Evolutionary conservation across 2,329 filamentous ascomycete species (phyloP), one percentile per base, ranked within the genome.

Genomic region (Pyricularia sp.): DNA sequence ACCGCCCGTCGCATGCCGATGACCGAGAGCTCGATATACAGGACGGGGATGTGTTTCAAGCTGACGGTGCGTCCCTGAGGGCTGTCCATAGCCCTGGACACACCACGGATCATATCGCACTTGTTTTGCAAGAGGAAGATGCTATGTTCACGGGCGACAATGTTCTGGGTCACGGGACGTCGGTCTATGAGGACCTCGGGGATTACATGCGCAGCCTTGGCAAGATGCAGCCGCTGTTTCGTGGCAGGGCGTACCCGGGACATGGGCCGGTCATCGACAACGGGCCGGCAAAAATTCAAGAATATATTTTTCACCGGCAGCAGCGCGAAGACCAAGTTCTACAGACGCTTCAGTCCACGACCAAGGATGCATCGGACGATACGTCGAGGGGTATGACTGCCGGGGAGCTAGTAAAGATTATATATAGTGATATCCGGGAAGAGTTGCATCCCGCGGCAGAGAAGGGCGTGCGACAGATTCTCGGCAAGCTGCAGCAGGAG

Each of bases 401-500:
- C 10, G 90, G 93, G 85, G 92, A 94, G 70, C 82, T 98, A 71
- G 94, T 97, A n/a, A 92, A 91, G 78, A 81, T 91, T 36, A 92
- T 99, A 42, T 99, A 99, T 77, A 85, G 84, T 68, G 89, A 92
- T 74, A 89, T 97, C 26, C 90, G 92, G 0, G 88, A 91, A 76
- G 87, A 84, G 74, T 81, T 98, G 72, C 91, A 94, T 78, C 76
- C 84, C 12, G 90, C 94, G 10, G 95, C 95, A 0, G 88, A 92
- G 71, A 84, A 85, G 59, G 93, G 94, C 1, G 82, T 97, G 7
- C 71, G 89, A 71, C 91, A 94, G 80, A 91, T 98, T 68, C 78
- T 99, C 72, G 80, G 83, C 69, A 98, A 98, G 82, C 80, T 99
- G 72, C 81, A 88, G 76, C 81, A 79, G 14, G 95, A 98, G 74